Percentiles rank a stretch among this genome's conserved stretches.
Evolutionary conservation across 2,329 filamentous ascomycete genomes (phyloP).

Genomic region (Alternaria metachromatica): DNA sequence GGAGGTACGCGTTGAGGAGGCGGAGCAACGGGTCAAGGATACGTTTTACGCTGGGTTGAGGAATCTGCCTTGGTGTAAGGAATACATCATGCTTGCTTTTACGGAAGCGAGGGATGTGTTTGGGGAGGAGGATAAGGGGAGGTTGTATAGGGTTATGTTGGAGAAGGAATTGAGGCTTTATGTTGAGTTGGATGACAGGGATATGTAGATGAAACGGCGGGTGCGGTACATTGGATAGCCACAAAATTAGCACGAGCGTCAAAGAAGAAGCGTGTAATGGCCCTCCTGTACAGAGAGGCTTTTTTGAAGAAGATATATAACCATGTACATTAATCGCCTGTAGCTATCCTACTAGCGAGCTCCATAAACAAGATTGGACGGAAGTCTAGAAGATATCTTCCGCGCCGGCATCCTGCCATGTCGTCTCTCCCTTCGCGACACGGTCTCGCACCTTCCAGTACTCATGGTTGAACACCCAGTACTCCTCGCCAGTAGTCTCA

Average conservation of each 20-base stretch:
- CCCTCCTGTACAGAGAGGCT: neutral
- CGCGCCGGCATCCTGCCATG: constrained; percentile 68
- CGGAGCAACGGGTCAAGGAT: constrained; percentile 55
- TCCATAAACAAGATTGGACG: neutral
- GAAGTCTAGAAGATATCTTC: constrained; percentile 74
- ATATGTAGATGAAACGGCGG: neutral
- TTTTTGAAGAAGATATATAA: neutral
- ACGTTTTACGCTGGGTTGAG: constrained; percentile 64
- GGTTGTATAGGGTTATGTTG: constrained; percentile 62
- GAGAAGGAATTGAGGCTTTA: constrained; percentile 69
- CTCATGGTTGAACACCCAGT: constrained; percentile 86
- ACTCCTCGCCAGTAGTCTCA: constrained; percentile 83
- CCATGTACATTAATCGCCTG: neutral
- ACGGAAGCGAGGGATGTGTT: constrained; percentile 46
- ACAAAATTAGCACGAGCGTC: no score
- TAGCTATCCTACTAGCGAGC: neutral
- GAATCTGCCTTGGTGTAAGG: constrained; percentile 69
- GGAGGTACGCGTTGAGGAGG: constrained; percentile 28
- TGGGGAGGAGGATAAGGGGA: constrained; percentile 57
- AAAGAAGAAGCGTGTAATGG: neutral
- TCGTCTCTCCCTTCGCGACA: constrained; percentile 66
- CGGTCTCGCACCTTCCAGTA: constrained; percentile 82
- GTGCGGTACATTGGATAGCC: neutral
- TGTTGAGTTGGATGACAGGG: constrained; percentile 52
- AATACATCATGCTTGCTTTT: constrained; percentile 65